Conservation (phyloP, 2,329 filamentous ascomycete genomes). For the Nemania diffusa region DNA sequence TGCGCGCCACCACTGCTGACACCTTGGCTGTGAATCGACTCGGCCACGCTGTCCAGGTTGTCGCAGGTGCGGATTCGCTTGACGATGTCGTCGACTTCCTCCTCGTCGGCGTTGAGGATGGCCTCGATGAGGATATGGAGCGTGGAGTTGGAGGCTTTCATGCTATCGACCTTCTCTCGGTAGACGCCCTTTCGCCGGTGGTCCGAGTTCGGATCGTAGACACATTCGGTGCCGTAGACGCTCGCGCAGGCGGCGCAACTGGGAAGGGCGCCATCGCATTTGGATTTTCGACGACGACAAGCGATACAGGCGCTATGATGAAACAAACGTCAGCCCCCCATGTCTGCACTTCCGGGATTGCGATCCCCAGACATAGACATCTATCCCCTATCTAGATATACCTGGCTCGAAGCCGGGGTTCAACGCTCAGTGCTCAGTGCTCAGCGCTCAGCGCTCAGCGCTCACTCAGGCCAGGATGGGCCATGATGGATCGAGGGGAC, state of each 20-base stretch:
- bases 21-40: conserved; percentile 62
- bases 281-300: conserved; percentile 81
- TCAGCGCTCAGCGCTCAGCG: too few species aligned
- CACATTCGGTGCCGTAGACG: conserved; percentile 88
- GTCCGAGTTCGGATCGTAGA: conserved; percentile 96
- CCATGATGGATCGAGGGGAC: neutral
- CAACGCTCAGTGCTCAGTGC: too few species aligned
- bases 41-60: conserved; percentile 66
- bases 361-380: neutral
- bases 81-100: conserved; percentile 85
- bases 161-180: conserved; percentile 88
- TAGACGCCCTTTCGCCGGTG: conserved; percentile 97
- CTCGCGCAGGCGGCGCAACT: conserved; percentile 96
- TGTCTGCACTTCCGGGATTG: neutral
- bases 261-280: conserved; percentile 91
- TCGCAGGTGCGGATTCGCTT: conserved; percentile 89
- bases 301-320: conserved; percentile 73
- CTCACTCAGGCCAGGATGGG: neutral
- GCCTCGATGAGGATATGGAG: conserved; percentile 93
- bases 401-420: neutral
- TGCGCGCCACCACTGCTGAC: conserved; percentile 48
- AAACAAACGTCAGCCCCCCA: conserved; percentile 10
- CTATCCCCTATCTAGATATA: neutral
- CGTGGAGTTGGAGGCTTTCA: conserved; percentile 88
- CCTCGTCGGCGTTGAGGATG: conserved; percentile 89